These are phyloP conservation scores for Pseudopediastrum boryanum DNA, from an alignment of 139 green algal genomes.

Conservation along the genomic window DNA sequence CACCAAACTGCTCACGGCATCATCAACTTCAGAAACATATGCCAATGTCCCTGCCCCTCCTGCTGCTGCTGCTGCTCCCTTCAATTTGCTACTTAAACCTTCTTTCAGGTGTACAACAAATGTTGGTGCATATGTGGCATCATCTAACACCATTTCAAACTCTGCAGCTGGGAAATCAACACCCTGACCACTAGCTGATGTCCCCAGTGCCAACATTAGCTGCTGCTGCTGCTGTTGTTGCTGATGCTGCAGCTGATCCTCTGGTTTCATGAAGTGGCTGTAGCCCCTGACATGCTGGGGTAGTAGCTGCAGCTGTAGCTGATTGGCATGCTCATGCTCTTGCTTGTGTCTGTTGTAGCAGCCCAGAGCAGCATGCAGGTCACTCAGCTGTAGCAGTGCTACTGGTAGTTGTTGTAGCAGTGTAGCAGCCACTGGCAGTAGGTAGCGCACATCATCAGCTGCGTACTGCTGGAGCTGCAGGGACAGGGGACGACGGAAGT, in stretches of 20 bases:
- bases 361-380: too few relatives aligned
- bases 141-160: background rate
- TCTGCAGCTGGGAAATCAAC: background rate
- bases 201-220: background rate
- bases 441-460: slow-evolving; percentile 31
- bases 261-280: background rate
- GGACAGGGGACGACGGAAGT: slow-evolving; percentile 7
- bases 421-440: slow-evolving; percentile 2
- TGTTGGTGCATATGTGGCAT: background rate
- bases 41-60: too few relatives aligned
- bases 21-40: slow-evolving; percentile 4
- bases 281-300: too few relatives aligned
- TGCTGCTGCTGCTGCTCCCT: slow-evolving; percentile 11
- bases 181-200: background rate
- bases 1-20: slow-evolving; percentile 17
- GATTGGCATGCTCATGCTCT: too few relatives aligned
- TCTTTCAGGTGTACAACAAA: slow-evolving; percentile 11
- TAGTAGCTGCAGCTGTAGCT: too few relatives aligned
- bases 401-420: slow-evolving; percentile 19
- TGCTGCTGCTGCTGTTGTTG: slow-evolving; percentile 15
- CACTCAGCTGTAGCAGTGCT: background rate
- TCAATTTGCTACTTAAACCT: background rate
- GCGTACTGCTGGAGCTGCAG: background rate
- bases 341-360: too few relatives aligned
- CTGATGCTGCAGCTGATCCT: background rate